phyloP scores from a whole-genome alignment of 371 early-diverging fungal species.

The Rhizopus sp. region DNA sequence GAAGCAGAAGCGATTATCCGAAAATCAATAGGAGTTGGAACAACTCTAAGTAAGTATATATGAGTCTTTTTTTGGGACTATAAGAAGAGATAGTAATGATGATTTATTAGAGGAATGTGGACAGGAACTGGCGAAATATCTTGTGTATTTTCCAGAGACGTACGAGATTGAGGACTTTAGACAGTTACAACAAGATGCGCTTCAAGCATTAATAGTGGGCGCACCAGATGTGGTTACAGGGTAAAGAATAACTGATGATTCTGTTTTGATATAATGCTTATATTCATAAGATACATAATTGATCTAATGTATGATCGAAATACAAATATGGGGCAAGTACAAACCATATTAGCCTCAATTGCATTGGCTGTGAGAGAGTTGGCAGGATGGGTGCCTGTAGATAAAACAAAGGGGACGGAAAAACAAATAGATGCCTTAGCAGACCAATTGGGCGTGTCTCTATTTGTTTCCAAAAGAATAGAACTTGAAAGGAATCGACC shows the following conservation, averaged over 20 bases:
- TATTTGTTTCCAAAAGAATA: constrained; percentile 39
- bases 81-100: not conserved
- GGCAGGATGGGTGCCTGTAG: constrained; percentile 28
- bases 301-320: constrained; percentile 46
- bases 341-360: constrained; percentile 32
- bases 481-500: constrained; percentile 26
- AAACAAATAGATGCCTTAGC: not conserved
- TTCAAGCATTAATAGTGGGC: constrained; percentile 38
- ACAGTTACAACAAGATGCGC: constrained; percentile 26
- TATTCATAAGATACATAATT: constrained; percentile 29
- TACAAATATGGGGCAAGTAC: constrained; percentile 32
- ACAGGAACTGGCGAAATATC: constrained; percentile 25
- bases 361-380: constrained; percentile 41
- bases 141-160: constrained; percentile 34
- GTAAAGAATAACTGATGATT: constrained; percentile 15
- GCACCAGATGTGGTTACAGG: constrained; percentile 32
- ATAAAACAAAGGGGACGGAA: constrained; percentile 4
- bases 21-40: constrained; percentile 36
- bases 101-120: constrained; percentile 34
- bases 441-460: constrained; percentile 24
- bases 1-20: constrained; percentile 46
- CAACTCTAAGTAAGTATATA: constrained; percentile 35
- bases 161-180: constrained; percentile 34
- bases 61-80: too few relatives aligned
- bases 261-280: not conserved